Base-by-base conservation (phyloP, 305 asterid genomes). In the Ruellia speciosa region DNA sequence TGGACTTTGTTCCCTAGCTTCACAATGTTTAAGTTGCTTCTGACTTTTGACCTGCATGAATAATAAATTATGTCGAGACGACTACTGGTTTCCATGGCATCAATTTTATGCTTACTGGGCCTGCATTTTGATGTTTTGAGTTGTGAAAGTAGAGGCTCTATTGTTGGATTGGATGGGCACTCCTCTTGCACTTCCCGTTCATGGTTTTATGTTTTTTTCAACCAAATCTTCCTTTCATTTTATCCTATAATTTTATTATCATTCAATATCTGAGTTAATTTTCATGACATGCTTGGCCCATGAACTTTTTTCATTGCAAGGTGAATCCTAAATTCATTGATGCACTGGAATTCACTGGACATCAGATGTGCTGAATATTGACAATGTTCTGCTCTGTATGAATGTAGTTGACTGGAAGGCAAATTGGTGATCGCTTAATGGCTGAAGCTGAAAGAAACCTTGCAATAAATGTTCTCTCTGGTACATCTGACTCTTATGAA, bases 391-490 rank as follows among this genome's bases (percentile, higher is more conserved):
- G 37, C 55, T 66, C 17, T 45, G 33, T 63, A 63, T 60, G 9
- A 17, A 52, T 75, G 57, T 69, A 92, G 99, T 79, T 93, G 79
- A 93, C 99, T 49, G 97, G 99, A 73, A 86, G 94, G 65, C 95
- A 93, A 79, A 88, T 93, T 70, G 97, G 96, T 62, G 96, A 93
- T 57, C 96, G 99, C 50, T 75, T 93, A 63, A 63, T 74, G 76
- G 95, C 95, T 67, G 99, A 93, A 76, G 83, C 97, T 73, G 99
- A 89, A 79, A 88, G 95, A 48, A 93, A 88, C 76, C 95, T 93
- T 52, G 93, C 99, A 34, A 83, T 93, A 71, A 88, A 86, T 73
- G 96, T 93, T 59, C 81, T 93, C 56, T 96, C 96, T 56, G 84
- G 90, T 52, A 70, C 83, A 66, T 81, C 99, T 5, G 99, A 93